Base-by-base conservation (phyloP, 2,329 filamentous ascomycete species). In the Colletotrichum incanum region DNA sequence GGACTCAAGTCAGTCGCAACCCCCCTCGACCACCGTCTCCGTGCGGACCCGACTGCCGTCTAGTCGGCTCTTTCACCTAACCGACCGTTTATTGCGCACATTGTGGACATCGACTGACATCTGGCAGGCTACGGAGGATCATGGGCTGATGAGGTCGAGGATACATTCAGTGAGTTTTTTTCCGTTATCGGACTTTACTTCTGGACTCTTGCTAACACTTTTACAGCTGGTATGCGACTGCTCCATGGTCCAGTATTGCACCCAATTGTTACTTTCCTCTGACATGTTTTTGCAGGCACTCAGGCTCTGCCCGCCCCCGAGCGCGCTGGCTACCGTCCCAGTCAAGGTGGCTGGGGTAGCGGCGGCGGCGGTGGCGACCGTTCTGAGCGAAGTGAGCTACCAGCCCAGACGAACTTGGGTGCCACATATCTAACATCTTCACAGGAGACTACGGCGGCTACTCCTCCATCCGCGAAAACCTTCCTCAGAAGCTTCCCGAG, bases 121-220 rank as follows among this genome's bases (percentile, higher is more conserved):
- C 72, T 41, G 39, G 59, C 65, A 87, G 86, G 84, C 76, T 87
- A 86, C 76, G 88, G 86, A 77, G 95, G 96, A 81, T 98, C 96
- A 78, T 99, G 96, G 96, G 96, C 96, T 79, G 97, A 99, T 86
- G 96, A 99, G 83, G 98, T 99, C 86, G 96, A 99, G 85, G 95
- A 98, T 80, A 89, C 93, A 76, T 90, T 91, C 83, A 87, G 93
- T 96, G 89, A 87, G 92, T 86, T 70, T 70, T 70, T 55, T 63
- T 31, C 34, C 58, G 20, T 62, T 26, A 26, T 66, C 59, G 49
- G 59, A 61, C 69, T 34, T 5, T 20, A 8, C 14, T 37, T n/a
- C 9, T 18, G 23, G 28, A 64, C 23, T 54, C 49, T 56, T 74
- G 75, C 80, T 83, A 77, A 82, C 77, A 23, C 20, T 69, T 43